Conservation (phyloP, 148 eudicot species). For the Camellia japonica region DNA sequence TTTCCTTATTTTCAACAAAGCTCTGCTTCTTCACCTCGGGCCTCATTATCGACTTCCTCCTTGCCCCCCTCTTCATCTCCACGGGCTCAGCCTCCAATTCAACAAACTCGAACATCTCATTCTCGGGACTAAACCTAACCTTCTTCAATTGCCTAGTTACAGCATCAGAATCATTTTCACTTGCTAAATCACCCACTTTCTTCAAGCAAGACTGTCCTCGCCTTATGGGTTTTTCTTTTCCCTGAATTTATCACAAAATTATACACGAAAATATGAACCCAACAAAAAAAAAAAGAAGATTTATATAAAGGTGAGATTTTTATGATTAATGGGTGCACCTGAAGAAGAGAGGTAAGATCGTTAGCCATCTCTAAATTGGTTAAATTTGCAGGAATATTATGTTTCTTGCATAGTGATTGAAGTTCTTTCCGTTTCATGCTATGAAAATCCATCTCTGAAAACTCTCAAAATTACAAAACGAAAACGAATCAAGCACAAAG, state of each 20-base stretch:
- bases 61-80: slow-evolving; percentile 30
- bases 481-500: neutral
- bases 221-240: slow-evolving; percentile 16
- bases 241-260: slow-evolving; percentile 17
- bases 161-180: slow-evolving; percentile 24
- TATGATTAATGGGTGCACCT: slow-evolving; percentile 29
- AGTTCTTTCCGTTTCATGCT: slow-evolving; percentile 52
- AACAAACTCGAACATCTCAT: slow-evolving; percentile 53
- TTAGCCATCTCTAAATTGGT: slow-evolving; percentile 62
- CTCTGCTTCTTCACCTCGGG: neutral
- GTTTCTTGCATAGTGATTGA: slow-evolving; percentile 65
- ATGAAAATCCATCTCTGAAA: slow-evolving; percentile 59
- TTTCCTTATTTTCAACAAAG: neutral
- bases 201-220: slow-evolving; percentile 41
- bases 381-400: slow-evolving; percentile 62
- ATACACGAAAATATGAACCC: neutral
- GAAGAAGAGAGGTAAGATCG: slow-evolving; percentile 37
- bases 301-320: neutral
- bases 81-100: slow-evolving; percentile 26
- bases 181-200: slow-evolving; percentile 22
- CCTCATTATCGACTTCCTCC: slow-evolving; percentile 31
- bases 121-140: slow-evolving; percentile 66
- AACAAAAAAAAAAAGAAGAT: neutral
- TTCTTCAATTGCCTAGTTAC: slow-evolving; percentile 44
- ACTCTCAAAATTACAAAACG: slow-evolving; percentile 5